Evolutionary conservation across 495 filamentous ascomycete genomes (phyloP).

Genomic region (Bombardia bombarda): DNA sequence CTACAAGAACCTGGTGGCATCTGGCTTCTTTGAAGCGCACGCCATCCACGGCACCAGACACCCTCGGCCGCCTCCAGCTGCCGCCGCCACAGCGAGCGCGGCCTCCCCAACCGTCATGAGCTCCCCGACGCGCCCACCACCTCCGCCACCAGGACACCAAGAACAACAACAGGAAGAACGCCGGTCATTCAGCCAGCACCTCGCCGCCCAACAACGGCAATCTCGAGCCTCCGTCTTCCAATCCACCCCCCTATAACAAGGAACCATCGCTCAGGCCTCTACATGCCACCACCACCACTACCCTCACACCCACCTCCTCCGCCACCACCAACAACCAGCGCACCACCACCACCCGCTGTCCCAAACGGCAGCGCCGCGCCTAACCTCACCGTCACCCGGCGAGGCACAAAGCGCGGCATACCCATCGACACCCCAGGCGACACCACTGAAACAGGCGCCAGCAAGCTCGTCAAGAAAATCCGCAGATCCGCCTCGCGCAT

Average conservation of each 20-base stretch:
- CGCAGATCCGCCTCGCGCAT: slow-evolving; percentile 18
- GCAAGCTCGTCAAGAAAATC: slow-evolving; percentile 32
- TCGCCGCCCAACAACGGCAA: neutral
- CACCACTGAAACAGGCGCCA: slow-evolving; percentile 13
- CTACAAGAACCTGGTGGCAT: slow-evolving; percentile 35
- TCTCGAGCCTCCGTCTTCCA: neutral
- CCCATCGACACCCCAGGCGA: slow-evolving; percentile 3
- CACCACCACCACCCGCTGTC: neutral
- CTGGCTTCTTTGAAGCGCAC: slow-evolving; percentile 41
- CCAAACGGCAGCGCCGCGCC: neutral
- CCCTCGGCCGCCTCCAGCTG: slow-evolving; percentile 14
- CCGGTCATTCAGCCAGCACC: neutral
- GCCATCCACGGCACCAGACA: slow-evolving; percentile 41
- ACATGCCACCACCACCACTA: neutral
- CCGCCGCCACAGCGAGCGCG: slow-evolving; percentile 3
- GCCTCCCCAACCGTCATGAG: slow-evolving; percentile 11
- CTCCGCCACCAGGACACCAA: neutral
- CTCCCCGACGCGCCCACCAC: slow-evolving; percentile 3
- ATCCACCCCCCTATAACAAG: neutral
- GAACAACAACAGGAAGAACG: too few species aligned
- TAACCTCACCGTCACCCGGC: neutral
- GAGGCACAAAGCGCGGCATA: slow-evolving; percentile 19
- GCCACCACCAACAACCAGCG: neutral
- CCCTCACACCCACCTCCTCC: neutral
- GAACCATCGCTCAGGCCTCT: too few species aligned